A percentile compares a stretch with the other conserved stretches of the same genome.
These are phyloP conservation scores for Rhododendron mucronatum DNA, from an alignment of 148 eudicot species.

Conservation along the genomic window DNA sequence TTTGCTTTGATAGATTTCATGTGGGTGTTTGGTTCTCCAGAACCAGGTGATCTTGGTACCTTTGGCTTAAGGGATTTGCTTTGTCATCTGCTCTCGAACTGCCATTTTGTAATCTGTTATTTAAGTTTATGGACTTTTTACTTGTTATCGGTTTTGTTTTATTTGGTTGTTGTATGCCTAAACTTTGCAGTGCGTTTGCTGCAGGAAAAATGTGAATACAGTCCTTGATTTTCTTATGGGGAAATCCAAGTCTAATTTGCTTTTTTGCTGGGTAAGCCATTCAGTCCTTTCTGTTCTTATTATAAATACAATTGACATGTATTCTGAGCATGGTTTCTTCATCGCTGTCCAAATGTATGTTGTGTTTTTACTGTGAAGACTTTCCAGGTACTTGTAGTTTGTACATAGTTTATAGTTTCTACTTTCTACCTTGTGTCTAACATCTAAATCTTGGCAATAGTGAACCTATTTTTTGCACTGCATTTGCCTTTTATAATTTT, in stretches of 20 bases:
- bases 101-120: background rate
- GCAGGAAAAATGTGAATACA: constrained; percentile 48
- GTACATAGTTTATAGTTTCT: background rate
- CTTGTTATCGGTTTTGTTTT: background rate
- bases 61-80: constrained; percentile 1
- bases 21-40: constrained; percentile 91
- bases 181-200: constrained; percentile 6
- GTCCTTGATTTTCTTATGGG: constrained; percentile 60
- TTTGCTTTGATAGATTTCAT: constrained; percentile 69
- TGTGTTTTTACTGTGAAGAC: background rate
- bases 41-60: constrained; percentile 36
- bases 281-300: background rate
- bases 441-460: background rate
- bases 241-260: constrained; percentile 24
- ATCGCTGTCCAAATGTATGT: background rate
- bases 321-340: background rate
- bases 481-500: background rate
- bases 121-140: background rate
- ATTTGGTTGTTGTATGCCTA: background rate
- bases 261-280: constrained; percentile 63
- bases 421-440: background rate
- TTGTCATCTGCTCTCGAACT: background rate
- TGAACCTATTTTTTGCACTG: background rate
- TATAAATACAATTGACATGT: background rate
- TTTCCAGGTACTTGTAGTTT: background rate